Conservation (phyloP, 2,329 filamentous ascomycete genomes). For the Penicillium sp. region DNA sequence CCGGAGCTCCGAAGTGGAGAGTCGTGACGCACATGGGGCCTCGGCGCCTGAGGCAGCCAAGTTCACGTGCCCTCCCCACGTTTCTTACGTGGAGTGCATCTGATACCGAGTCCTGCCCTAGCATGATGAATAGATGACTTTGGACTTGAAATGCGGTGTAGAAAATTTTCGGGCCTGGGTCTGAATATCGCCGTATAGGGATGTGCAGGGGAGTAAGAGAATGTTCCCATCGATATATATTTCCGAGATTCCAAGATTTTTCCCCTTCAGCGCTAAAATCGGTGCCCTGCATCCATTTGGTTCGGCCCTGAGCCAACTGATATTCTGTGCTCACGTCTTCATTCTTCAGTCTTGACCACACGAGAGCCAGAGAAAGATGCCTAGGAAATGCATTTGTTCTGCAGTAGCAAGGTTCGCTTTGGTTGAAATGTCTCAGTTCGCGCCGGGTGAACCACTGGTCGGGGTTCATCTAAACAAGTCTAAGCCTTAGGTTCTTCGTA, state of each 20-base stretch:
- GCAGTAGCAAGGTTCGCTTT: constrained; percentile 12
- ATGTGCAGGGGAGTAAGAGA: background rate
- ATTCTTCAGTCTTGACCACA: background rate
- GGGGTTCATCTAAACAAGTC: background rate
- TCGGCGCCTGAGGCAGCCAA: background rate
- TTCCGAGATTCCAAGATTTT: background rate
- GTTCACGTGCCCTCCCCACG: constrained; percentile 10
- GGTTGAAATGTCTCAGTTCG: constrained; percentile 17
- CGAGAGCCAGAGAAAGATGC: background rate
- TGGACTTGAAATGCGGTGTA: background rate
- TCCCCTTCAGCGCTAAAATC: background rate
- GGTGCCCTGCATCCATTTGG: background rate
- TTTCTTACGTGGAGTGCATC: constrained; percentile 1
- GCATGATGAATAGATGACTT: background rate
- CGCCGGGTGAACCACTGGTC: background rate
- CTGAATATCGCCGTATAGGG: background rate
- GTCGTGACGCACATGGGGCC: constrained; percentile 21
- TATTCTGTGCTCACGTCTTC: background rate
- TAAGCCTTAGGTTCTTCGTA: background rate
- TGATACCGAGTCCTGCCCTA: background rate
- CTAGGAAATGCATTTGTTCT: constrained; percentile 10
- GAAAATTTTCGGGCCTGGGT: background rate
- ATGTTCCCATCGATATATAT: background rate
- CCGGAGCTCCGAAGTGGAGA: constrained; percentile 23
- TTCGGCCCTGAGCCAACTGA: background rate